A percentile compares a stretch with the other conserved stretches of the same genome.
These are phyloP conservation scores for Physcomitrium patens DNA, from an alignment of 225 moss, liverwort and hornwort species.

Conservation along the genomic window DNA sequence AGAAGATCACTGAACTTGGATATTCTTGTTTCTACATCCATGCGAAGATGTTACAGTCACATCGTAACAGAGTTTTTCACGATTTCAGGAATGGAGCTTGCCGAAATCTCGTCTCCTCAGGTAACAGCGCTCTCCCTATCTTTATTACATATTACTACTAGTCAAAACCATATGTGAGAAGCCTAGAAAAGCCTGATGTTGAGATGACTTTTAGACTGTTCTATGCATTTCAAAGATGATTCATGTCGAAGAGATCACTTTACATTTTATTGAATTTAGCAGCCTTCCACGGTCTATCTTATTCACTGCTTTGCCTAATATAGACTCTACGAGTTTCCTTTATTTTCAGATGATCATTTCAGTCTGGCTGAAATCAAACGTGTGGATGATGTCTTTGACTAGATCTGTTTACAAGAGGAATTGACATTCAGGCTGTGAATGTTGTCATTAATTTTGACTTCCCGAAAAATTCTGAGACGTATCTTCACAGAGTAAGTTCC, in stretches of 20 bases:
- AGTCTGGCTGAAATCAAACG: slow-evolving; percentile 22
- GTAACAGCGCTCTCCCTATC: slow-evolving; percentile 19
- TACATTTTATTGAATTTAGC: neutral
- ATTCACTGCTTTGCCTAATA: neutral
- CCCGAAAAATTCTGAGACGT: slow-evolving; percentile 73
- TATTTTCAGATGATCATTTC: slow-evolving; percentile 4
- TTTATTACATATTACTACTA: slow-evolving; percentile 1
- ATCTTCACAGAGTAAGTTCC: slow-evolving; percentile 65
- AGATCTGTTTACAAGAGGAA: slow-evolving; percentile 72
- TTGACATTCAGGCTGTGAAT: slow-evolving; percentile 73
- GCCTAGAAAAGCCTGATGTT: neutral
- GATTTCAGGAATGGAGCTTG: slow-evolving; percentile 75
- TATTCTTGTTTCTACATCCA: slow-evolving; percentile 75
- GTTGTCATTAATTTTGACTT: slow-evolving; percentile 77
- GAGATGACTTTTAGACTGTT: neutral
- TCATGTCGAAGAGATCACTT: too few species aligned
- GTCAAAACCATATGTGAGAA: neutral
- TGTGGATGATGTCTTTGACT: slow-evolving; percentile 30
- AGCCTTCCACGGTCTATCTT: neutral
- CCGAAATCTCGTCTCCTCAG: slow-evolving; percentile 67
- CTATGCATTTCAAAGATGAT: neutral
- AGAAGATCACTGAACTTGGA: slow-evolving; percentile 71
- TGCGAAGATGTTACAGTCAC: slow-evolving; percentile 73
- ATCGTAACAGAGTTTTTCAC: slow-evolving; percentile 72
- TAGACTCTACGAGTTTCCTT: neutral